phyloP scores from a whole-genome alignment of 441 rosid genomes.

The Populus hybrid region DNA sequence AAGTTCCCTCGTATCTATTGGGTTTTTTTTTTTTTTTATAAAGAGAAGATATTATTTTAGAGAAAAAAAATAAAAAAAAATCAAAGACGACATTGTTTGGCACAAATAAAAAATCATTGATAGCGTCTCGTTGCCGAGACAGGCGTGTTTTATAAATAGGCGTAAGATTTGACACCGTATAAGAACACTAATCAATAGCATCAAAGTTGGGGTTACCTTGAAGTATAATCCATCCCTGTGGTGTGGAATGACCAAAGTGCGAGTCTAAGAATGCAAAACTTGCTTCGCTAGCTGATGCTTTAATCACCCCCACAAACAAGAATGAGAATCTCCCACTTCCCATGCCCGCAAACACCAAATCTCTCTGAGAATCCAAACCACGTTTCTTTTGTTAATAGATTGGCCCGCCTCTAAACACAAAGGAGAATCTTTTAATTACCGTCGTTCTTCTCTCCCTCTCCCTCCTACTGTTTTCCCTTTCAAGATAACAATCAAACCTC shows the following conservation, averaged over 20 bases:
- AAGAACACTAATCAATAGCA: neutral
- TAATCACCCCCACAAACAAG: neutral
- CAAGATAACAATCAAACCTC: neutral
- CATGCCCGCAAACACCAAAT: neutral
- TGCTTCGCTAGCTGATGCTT: too few species aligned
- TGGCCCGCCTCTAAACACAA: neutral
- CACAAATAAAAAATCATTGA: too few species aligned
- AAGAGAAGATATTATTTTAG: too few species aligned
- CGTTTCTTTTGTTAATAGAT: neutral
- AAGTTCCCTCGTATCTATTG: too few species aligned
- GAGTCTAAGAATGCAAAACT: neutral
- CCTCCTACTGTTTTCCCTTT: neutral
- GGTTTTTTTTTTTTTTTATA: too few species aligned
- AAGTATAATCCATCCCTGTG: neutral
- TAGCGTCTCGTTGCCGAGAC: too few species aligned
- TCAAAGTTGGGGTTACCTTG: neutral
- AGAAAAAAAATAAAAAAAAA: too few species aligned
- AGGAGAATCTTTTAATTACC: neutral
- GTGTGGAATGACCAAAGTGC: neutral
- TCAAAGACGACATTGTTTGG: too few species aligned
- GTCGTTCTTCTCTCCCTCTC: neutral
- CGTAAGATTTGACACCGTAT: too few species aligned
- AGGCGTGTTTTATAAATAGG: too few species aligned
- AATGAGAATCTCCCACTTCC: neutral
- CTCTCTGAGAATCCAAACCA: neutral